A percentile compares a stretch with the other conserved stretches of the same genome.
Evolutionary conservation across 805 yeast genomes (phyloP).

Genomic region (Wickerhamomyces rabaulensis): DNA sequence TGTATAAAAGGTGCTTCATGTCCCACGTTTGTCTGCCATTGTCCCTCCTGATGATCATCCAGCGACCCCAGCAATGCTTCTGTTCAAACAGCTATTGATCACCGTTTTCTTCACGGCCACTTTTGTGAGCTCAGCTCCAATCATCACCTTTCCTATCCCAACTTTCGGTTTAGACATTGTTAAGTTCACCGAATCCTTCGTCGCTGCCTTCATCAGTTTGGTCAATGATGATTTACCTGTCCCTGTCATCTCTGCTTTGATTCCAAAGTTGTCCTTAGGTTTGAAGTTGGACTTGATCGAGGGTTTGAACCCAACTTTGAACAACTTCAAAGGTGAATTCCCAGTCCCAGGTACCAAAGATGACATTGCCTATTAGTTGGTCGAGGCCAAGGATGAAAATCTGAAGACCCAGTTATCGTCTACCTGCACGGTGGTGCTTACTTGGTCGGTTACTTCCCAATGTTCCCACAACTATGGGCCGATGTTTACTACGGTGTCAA

Average conservation of each 20-base stretch:
- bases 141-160: not conserved
- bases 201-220: conserved; percentile 1
- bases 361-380: conserved; percentile 5
- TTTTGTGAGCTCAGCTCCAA: not conserved
- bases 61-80: no score
- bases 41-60: no score
- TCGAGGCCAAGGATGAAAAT: conserved; percentile 24
- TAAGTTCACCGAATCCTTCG: conserved; percentile 5
- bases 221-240: not conserved
- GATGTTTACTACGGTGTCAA: conserved; percentile 1
- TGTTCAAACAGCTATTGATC: not conserved
- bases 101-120: not conserved
- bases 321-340: conserved; percentile 2
- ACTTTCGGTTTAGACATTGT: not conserved
- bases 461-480: conserved; percentile 3
- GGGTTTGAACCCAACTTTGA: conserved; percentile 1
- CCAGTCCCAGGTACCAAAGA: conserved; percentile 2
- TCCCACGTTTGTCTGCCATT: no score
- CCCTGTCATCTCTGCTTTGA: not conserved
- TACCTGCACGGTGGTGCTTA: conserved; percentile 14
- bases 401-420: conserved; percentile 11
- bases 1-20: no score
- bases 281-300: conserved; percentile 2
- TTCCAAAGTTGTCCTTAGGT: conserved; percentile 3
- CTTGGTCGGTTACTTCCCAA: conserved; percentile 9